Evolutionary conservation across 352 stramenopile species (phyloP).

Genomic region (Saprolegnia parasitica): DNA sequence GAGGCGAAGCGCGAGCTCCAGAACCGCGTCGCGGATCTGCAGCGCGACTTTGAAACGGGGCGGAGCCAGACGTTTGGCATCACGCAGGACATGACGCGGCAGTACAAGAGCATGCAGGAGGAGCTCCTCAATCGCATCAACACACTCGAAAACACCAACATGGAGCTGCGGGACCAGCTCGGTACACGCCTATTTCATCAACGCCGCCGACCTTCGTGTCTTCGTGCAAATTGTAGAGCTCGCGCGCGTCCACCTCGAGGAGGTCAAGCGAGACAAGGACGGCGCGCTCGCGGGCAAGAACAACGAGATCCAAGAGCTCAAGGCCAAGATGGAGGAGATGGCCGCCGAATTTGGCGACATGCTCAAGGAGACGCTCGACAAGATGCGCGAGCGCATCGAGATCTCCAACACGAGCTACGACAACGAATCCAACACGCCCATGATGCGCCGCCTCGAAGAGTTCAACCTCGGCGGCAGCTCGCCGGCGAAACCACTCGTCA

Average conservation of each 20-base stretch:
- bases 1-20: constrained; percentile 87
- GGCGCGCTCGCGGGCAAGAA: constrained; percentile 85
- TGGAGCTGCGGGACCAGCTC: constrained; percentile 89
- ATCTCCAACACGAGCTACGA: constrained; percentile 89
- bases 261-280: constrained; percentile 90
- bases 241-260: constrained; percentile 78
- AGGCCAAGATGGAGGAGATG: constrained; percentile 94
- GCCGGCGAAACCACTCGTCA: constrained; percentile 36
- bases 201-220: no score
- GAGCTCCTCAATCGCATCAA: constrained; percentile 85
- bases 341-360: constrained; percentile 92
- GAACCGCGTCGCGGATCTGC: constrained; percentile 68
- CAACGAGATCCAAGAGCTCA: constrained; percentile 84
- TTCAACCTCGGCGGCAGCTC: constrained; percentile 64
- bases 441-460: constrained; percentile 82
- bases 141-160: constrained; percentile 88
- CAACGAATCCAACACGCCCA: constrained; percentile 59
- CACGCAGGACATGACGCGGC: constrained; percentile 92
- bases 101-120: constrained; percentile 97
- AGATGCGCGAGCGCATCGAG: constrained; percentile 93
- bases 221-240: constrained; percentile 45
- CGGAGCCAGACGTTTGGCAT: constrained; percentile 88
- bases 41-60: constrained; percentile 84
- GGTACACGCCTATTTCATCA: constrained; percentile 36
- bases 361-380: constrained; percentile 92